A percentile compares a stretch with the other conserved stretches of the same genome.
These are phyloP conservation scores for Phytophthora agathidicida DNA, from an alignment of 352 stramenopile species.

Conservation along the genomic window DNA sequence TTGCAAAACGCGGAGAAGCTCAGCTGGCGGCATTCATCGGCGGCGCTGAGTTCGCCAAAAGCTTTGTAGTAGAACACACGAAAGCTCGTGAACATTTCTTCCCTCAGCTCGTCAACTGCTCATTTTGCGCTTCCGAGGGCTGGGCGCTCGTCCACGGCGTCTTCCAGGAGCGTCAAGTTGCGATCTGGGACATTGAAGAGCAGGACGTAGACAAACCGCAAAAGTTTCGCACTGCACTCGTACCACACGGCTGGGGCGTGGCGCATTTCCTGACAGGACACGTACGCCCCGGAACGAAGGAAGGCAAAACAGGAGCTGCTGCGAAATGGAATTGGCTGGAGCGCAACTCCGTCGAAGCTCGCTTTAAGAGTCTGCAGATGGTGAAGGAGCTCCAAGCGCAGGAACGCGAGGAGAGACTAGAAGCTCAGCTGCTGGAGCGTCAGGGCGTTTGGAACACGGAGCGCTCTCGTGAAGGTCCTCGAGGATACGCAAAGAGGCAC, in stretches of 20 bases:
- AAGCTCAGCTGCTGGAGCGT: slow-evolving; percentile 64
- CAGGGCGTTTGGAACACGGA: slow-evolving; percentile 72
- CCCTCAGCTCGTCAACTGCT: slow-evolving; percentile 53
- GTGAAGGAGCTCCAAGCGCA: slow-evolving; percentile 74
- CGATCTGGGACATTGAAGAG: slow-evolving; percentile 21
- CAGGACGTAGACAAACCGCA: slow-evolving; percentile 5
- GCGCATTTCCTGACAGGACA: slow-evolving; percentile 71
- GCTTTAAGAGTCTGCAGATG: slow-evolving; percentile 74
- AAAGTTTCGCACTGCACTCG: slow-evolving; percentile 29
- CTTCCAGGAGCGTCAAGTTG: slow-evolving; percentile 55
- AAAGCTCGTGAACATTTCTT: slow-evolving; percentile 60
- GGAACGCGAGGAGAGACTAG: slow-evolving; percentile 66
- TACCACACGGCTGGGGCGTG: slow-evolving; percentile 82
- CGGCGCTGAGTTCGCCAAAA: slow-evolving; percentile 69
- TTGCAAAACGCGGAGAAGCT: slow-evolving; percentile 58
- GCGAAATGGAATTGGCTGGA: slow-evolving; percentile 62
- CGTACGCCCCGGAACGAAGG: slow-evolving; percentile 19
- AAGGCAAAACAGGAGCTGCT: slow-evolving; percentile 4
- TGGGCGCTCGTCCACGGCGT: slow-evolving; percentile 83
- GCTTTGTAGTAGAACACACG: slow-evolving; percentile 71
- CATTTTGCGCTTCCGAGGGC: slow-evolving; percentile 71
- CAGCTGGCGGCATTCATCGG: slow-evolving; percentile 64
- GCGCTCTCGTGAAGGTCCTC: slow-evolving; percentile 69
- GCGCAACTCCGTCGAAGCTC: slow-evolving; percentile 70
- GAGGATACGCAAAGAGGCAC: slow-evolving; percentile 75